Conservation (phyloP, 2,329 filamentous ascomycete species). For the Paracoccidioides lutzii region DNA sequence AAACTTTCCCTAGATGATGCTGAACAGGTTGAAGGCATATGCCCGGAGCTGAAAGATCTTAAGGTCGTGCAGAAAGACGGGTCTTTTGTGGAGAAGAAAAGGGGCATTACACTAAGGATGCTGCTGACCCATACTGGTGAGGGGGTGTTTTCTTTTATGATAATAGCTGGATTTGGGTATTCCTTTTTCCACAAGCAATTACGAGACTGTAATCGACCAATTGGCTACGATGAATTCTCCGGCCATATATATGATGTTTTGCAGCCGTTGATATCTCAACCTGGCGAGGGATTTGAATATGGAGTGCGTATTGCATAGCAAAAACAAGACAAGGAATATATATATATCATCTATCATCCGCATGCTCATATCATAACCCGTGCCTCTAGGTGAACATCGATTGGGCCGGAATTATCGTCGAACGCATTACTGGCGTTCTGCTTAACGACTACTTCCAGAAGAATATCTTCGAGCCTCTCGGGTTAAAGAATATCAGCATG, state of each 20-base stretch:
- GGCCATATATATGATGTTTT: slow-evolving; percentile 41
- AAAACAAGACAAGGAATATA: slow-evolving; percentile 4
- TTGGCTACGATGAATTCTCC: slow-evolving; percentile 46
- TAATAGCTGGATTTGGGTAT: slow-evolving; percentile 44
- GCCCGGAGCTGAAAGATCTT: slow-evolving; percentile 32
- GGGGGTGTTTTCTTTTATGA: slow-evolving; percentile 8
- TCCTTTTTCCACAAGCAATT: slow-evolving; percentile 41
- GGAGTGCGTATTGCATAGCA: slow-evolving; percentile 31
- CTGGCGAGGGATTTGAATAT: slow-evolving; percentile 50
- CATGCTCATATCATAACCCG: not conserved
- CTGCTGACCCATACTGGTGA: slow-evolving; percentile 38
- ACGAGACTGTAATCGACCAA: slow-evolving; percentile 36
- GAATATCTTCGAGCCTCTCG: slow-evolving; percentile 38
- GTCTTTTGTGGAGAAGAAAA: slow-evolving; percentile 30
- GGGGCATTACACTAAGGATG: slow-evolving; percentile 45
- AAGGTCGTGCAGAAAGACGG: slow-evolving; percentile 29
- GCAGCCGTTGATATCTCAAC: slow-evolving; percentile 48
- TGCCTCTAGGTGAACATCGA: slow-evolving; percentile 36
- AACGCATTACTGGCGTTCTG: slow-evolving; percentile 32
- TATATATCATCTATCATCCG: not conserved
- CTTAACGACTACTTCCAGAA: slow-evolving; percentile 40
- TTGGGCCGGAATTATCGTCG: slow-evolving; percentile 41
- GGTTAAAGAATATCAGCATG: slow-evolving; percentile 42
- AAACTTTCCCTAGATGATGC: slow-evolving; percentile 31
- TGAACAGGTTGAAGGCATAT: slow-evolving; percentile 27